Evolutionary conservation across 2,329 filamentous ascomycete genomes (phyloP).

Genomic region (Claviceps sp.): DNA sequence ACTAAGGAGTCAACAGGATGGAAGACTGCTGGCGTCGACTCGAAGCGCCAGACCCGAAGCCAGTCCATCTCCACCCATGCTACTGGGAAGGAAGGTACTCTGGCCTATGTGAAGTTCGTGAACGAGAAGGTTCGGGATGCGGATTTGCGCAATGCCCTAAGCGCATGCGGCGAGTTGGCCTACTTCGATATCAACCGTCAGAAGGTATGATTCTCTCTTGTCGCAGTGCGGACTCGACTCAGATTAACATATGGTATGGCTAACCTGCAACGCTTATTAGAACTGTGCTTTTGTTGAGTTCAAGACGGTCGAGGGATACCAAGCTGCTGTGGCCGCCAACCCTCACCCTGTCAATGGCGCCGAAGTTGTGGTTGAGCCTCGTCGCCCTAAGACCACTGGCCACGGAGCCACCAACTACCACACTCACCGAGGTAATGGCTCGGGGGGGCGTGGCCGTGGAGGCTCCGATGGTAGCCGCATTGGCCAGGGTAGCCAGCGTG

Average conservation of each 20-base stretch:
- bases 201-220: conserved; percentile 50
- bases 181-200: conserved; percentile 67
- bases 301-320: conserved; percentile 64
- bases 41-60: conserved; percentile 68
- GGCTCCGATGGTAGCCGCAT: conserved; percentile 46
- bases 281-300: conserved; percentile 98
- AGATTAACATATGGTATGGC: background rate
- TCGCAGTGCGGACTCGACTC: background rate
- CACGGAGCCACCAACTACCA: conserved; percentile 58
- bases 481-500: conserved; percentile 47
- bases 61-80: conserved; percentile 47
- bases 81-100: conserved; percentile 60
- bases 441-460: conserved; percentile 50
- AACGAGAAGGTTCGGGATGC: conserved; percentile 72
- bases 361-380: conserved; percentile 76
- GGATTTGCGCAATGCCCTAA: conserved; percentile 56
- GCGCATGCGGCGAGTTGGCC: conserved; percentile 56
- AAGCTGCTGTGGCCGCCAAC: conserved; percentile 70
- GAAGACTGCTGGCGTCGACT: conserved; percentile 77
- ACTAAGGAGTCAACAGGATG: conserved; percentile 47
- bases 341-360: conserved; percentile 76
- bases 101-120: conserved; percentile 93
- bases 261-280: conserved; percentile 29
- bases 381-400: conserved; percentile 59
- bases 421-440: conserved; percentile 44